phyloP scores from a whole-genome alignment of 306 rosid genomes.

The Prunus padus region DNA sequence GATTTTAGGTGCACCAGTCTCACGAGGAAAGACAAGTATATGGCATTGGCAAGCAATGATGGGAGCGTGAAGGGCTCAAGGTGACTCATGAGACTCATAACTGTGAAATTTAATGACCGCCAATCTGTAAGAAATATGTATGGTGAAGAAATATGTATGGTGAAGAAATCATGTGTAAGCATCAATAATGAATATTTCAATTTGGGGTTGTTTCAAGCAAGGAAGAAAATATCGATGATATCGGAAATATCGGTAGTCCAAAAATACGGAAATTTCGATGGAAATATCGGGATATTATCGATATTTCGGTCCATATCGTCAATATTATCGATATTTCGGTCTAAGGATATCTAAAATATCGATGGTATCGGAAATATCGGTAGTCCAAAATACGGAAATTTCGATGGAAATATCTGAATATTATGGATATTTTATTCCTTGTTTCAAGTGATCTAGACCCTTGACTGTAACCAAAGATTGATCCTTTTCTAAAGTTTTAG shows the following conservation, averaged over 20 bases:
- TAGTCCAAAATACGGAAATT: no score
- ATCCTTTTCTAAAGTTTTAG: no score
- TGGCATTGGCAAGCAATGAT: slow-evolving; percentile 58
- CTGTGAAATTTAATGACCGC: neutral
- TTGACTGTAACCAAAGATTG: neutral
- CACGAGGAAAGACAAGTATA: slow-evolving; percentile 64
- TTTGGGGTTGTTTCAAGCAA: neutral
- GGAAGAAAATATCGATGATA: no score
- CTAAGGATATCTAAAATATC: no score
- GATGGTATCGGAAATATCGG: no score
- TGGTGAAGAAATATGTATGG: neutral
- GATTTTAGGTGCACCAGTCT: slow-evolving; percentile 59
- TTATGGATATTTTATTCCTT: no score
- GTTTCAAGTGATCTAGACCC: neutral
- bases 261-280: no score
- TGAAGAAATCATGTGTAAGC: neutral
- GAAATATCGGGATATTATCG: no score
- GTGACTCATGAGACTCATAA: neutral
- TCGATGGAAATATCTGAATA: no score
- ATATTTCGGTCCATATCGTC: no score
- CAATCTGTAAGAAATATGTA: neutral
- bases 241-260: no score
- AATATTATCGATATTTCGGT: no score
- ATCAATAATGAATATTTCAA: neutral
- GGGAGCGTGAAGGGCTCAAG: slow-evolving; percentile 30